These are phyloP conservation scores for Yamadazyma atlantica DNA, from an alignment of 1,139 yeast genomes.

Conservation along the genomic window DNA sequence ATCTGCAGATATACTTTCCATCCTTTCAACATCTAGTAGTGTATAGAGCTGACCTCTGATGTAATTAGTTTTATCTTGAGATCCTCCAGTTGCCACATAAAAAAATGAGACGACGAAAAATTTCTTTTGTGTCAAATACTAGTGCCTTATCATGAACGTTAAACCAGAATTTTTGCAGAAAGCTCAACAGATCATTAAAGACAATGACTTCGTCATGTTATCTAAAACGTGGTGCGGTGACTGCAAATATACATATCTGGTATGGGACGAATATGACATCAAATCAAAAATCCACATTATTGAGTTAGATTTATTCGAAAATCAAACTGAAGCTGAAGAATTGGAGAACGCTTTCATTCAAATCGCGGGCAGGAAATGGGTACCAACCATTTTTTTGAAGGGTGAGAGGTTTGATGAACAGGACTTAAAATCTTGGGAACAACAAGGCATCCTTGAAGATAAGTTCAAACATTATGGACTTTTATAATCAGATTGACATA, in stretches of 20 bases:
- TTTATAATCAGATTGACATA: constrained; percentile 6
- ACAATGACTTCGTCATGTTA: constrained; percentile 53
- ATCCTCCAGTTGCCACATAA: no score
- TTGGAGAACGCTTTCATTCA: constrained; percentile 62
- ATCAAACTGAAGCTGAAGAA: constrained; percentile 50
- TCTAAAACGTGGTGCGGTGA: constrained; percentile 81
- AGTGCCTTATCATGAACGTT: background rate
- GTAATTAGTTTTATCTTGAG: no score
- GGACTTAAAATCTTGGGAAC: constrained; percentile 47
- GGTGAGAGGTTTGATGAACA: constrained; percentile 63
- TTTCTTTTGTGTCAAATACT: background rate
- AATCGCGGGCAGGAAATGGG: constrained; percentile 66
- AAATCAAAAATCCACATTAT: constrained; percentile 49
- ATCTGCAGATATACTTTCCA: background rate
- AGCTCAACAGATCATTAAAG: constrained; percentile 46
- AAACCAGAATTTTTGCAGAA: constrained; percentile 8
- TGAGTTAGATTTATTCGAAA: constrained; percentile 58
- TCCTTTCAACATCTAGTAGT: background rate
- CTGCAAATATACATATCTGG: constrained; percentile 58
- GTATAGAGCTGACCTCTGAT: no score
- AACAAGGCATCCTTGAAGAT: constrained; percentile 38
- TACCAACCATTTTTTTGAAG: constrained; percentile 66
- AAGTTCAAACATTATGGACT: constrained; percentile 32
- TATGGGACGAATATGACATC: constrained; percentile 55
- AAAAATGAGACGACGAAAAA: no score